Evolutionary conservation across 148 eudicot genomes (phyloP), one percentile per base, ranked within the genome.

Genomic region (Vaccinium darrowii): DNA sequence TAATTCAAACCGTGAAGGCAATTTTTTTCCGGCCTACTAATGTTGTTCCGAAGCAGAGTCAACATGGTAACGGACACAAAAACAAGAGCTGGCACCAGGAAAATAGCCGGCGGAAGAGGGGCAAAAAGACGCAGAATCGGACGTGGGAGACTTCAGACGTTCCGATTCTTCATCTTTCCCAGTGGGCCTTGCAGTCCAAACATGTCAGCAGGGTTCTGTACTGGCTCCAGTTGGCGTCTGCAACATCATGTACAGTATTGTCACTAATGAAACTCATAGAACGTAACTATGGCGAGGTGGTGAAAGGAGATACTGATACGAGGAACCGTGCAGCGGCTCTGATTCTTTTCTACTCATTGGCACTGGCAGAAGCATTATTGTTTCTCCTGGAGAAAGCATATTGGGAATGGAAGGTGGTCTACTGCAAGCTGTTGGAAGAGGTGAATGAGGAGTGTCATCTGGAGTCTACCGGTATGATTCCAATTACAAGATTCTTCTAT

Each of bases 331-430:
- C 89, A 53, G 23, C 92, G 0, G 98, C 99, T 62, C 86, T 97
- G 58, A 80, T 56, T 27, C 92, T 97, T 33, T 97, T 97, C 80
- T 97, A 97, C 49, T 86, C 91, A 14, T 87, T 97, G 81, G 98
- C 98, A 8, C 85, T 97, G 80, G 95, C 99, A 4, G 99, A 97
- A 83, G 98, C 99, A 8, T 80, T 88, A 52, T 81, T 97, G 88
- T 97, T 97, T 84, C 87, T 97, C 65, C 78, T 95, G 60, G 99
- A 97, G 85, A 97, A 94, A 79, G 87, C 92, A 11, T 97, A 95
- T 58, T 97, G 98, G 98, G 95, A 97, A 60, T 84, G 91, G 87
- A 89, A 91, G 78, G 89, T 95, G 1, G 92, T 54, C 2, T 87
- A 81, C 82, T 63, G 87, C 47, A 92, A 87, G 23, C 15, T 95